These are phyloP conservation scores for Magnusiomyces magnusii DNA, from an alignment of 1,139 yeast genomes.

Conservation along the genomic window DNA sequence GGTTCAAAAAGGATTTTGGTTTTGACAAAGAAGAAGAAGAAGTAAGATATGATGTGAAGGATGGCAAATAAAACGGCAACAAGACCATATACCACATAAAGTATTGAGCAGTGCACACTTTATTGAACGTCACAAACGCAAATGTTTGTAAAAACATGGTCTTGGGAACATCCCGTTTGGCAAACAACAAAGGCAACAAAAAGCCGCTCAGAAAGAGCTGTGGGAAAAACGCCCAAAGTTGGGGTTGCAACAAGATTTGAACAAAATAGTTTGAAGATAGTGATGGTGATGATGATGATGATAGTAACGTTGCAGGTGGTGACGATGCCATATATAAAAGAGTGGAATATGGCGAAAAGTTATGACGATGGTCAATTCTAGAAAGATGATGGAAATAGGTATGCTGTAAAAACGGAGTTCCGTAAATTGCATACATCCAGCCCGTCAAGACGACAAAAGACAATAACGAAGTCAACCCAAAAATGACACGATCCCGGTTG, in stretches of 20 bases:
- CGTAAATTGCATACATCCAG: conserved; percentile 61
- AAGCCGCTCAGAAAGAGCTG: conserved; percentile 58
- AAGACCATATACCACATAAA: conserved; percentile 89
- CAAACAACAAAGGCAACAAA: conserved; percentile 52
- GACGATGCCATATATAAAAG: conserved; percentile 48
- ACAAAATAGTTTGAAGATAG: conserved; percentile 16
- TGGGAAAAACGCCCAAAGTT: conserved; percentile 64
- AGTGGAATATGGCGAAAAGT: conserved; percentile 81
- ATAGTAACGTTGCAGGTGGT: conserved; percentile 23
- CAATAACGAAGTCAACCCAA: conserved; percentile 35
- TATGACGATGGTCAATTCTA: conserved; percentile 88
- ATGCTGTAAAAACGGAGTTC: conserved; percentile 66
- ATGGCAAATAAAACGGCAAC: conserved; percentile 59
- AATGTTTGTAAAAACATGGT: conserved; percentile 83
- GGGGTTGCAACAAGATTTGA: conserved; percentile 31
- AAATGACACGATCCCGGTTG: conserved; percentile 43
- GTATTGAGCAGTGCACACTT: conserved; percentile 85
- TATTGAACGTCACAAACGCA: conserved; percentile 83
- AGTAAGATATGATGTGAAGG: conserved; percentile 25
- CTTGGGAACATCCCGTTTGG: conserved; percentile 47
- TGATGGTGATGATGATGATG: conserved; percentile 19
- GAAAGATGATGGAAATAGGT: conserved; percentile 77
- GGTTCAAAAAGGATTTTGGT: no score
- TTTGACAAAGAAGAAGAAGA: not conserved
- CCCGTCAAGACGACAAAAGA: conserved; percentile 45